Conservation (phyloP, 2,329 filamentous ascomycete genomes). For the Pleomassaria siparia region DNA sequence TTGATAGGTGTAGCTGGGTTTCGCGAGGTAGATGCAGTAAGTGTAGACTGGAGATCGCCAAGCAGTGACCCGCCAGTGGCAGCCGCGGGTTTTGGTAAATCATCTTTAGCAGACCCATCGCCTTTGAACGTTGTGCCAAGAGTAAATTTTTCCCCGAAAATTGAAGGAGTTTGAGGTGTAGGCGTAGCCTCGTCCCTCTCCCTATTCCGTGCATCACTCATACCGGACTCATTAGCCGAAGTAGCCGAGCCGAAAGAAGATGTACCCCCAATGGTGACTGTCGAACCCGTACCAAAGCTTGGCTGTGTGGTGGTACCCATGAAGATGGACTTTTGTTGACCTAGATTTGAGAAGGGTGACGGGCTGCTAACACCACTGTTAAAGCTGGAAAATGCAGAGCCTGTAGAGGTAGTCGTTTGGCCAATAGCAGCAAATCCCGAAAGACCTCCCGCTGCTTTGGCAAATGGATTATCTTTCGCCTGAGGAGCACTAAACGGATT, state of each 20-base stretch:
- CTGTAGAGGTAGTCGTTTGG: slow-evolving; percentile 11
- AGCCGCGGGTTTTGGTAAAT: slow-evolving; percentile 54
- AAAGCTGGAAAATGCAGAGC: slow-evolving; percentile 38
- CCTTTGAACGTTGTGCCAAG: slow-evolving; percentile 68
- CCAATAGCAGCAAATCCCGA: slow-evolving; percentile 40
- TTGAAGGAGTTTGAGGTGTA: slow-evolving; percentile 37
- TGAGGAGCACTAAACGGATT: slow-evolving; percentile 21
- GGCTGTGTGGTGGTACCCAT: slow-evolving; percentile 27
- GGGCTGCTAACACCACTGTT: slow-evolving; percentile 11
- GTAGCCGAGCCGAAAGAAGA: slow-evolving; percentile 29
- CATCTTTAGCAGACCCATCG: slow-evolving; percentile 63
- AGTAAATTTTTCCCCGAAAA: slow-evolving; percentile 57
- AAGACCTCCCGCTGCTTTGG: slow-evolving; percentile 18
- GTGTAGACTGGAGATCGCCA: slow-evolving; percentile 62
- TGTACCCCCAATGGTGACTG: slow-evolving; percentile 39
- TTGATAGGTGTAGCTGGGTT: slow-evolving; percentile 43
- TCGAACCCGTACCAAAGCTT: slow-evolving; percentile 48
- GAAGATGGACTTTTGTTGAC: slow-evolving; percentile 35
- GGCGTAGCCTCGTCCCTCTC: slow-evolving; percentile 39
- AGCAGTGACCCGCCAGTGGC: slow-evolving; percentile 58
- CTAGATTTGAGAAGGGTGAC: slow-evolving; percentile 34
- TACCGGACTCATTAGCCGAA: slow-evolving; percentile 28
- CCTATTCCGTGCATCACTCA: slow-evolving; percentile 28
- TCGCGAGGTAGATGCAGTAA: slow-evolving; percentile 48
- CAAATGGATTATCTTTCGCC: slow-evolving; percentile 28